Base-by-base conservation (phyloP, 331 rosid species). In the Dryas integrifolia region DNA sequence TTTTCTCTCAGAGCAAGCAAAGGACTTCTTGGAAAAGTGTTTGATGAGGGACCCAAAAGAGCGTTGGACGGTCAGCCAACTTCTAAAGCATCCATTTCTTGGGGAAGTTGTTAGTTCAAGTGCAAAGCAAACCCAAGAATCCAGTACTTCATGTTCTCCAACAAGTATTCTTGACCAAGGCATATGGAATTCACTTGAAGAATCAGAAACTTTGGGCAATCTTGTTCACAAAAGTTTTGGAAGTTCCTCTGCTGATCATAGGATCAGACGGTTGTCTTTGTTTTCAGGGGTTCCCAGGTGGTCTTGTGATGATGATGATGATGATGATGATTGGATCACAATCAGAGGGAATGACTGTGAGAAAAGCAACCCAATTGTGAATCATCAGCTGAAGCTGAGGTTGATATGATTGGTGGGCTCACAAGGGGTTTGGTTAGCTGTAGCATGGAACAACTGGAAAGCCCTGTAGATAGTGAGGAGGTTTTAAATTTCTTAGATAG, bases 141-240 rank as follows among this genome's bases (percentile, higher is more conserved):
- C 81, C 47, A 45, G 40, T 26, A 60, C 80, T 82, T 79, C 96
- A 43, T 40, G 75, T 56, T 85, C 99, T 39, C 99, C 99, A 9
- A 92, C 97, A 12, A 87, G 99, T 60, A 85, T 92, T 84, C 89
- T 95, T 53, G 98, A 95, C 43, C 89, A 85, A 26, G 78, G 86
- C 3, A 63, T 91, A 76, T 95, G 99, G 99, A 86, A 82, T 70
- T 85, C 74, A 9, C 15, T 81, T 10, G 90, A 88, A 59, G 96
- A 85, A 44, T 70, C 89, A n/a, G 78, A 86, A 58, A 70, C 67
- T 15, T 12, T 58, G 21, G 45, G 44, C 58, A 73, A 72, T 50
- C 74, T 76, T 74, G 81, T 45, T 62, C n/a, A 44, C 10, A 53
- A 67, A 56, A 65, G 65, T 65, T 55, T 30, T 9, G 81, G 58